phyloP scores from a whole-genome alignment of 1,284 basidiomycete species.

The Neonothopanus nambi region DNA sequence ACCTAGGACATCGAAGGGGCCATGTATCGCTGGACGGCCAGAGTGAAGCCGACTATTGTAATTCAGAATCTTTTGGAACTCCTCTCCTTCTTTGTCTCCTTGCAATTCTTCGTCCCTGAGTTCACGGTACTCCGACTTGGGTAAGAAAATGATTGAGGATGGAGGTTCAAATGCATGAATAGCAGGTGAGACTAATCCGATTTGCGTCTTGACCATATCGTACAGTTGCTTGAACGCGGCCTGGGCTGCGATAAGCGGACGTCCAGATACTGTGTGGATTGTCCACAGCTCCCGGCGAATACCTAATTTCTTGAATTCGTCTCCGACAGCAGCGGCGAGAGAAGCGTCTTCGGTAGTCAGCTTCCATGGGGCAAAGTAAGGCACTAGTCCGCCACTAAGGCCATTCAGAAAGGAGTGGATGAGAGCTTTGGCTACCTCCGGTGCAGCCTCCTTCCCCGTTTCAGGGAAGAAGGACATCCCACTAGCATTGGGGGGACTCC shows the following conservation, averaged over 20 bases:
- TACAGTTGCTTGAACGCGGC: constrained; percentile 10
- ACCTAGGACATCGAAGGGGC: neutral
- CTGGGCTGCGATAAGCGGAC: constrained; percentile 2
- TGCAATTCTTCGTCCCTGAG: neutral
- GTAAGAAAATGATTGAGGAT: neutral
- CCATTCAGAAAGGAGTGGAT: constrained; percentile 27
- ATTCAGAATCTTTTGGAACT: neutral
- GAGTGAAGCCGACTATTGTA: constrained; percentile 2
- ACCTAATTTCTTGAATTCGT: constrained; percentile 29
- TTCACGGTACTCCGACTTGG: neutral
- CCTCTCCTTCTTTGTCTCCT: neutral
- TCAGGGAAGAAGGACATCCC: constrained; percentile 31
- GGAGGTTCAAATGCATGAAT: constrained; percentile 2
- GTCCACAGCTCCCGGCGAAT: constrained; percentile 27
- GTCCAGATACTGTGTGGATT: constrained; percentile 20
- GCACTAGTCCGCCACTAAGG: constrained; percentile 11
- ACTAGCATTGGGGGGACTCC: neutral
- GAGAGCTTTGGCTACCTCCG: constrained; percentile 30
- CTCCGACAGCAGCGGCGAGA: constrained; percentile 26
- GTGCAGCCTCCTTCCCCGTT: constrained; percentile 27
- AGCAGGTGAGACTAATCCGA: neutral
- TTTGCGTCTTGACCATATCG: neutral
- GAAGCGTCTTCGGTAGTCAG: constrained; percentile 28
- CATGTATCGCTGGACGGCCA: neutral
- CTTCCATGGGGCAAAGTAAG: constrained; percentile 27